Conservation (phyloP, 805 yeast genomes). For the Wickerhamiella dianesei region DNA sequence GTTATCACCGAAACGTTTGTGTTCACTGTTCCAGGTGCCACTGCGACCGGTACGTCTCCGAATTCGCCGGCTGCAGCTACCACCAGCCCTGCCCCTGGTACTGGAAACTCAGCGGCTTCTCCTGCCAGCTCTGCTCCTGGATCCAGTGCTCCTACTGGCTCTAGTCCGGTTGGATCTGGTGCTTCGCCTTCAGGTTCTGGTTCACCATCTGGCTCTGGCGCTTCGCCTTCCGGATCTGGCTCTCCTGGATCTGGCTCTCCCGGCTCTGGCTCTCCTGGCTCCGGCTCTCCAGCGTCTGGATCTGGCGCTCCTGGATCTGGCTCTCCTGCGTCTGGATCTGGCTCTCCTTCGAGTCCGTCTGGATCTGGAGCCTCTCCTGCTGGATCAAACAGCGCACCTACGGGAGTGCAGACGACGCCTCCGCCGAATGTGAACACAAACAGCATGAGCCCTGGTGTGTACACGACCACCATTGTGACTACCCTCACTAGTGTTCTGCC, state of each 20-base stretch:
- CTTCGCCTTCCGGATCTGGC: not conserved
- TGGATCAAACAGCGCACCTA: not conserved
- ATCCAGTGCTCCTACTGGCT: too few species aligned
- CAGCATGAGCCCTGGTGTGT: constrained; percentile 4
- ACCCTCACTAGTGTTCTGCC: constrained; percentile 2
- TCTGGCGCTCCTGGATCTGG: not conserved
- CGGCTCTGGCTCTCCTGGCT: too few species aligned
- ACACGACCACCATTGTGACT: constrained; percentile 2
- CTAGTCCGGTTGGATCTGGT: too few species aligned
- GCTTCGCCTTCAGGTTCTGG: not conserved
- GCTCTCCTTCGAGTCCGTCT: not conserved
- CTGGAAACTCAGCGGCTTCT: not conserved
- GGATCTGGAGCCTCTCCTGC: not conserved
- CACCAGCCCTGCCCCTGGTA: not conserved
- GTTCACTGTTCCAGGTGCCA: not conserved
- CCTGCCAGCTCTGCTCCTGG: not conserved
- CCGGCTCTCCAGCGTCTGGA: not conserved
- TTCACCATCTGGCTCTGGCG: not conserved
- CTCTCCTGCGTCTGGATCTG: not conserved
- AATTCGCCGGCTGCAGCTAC: not conserved
- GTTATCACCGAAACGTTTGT: not conserved
- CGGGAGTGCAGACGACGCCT: not conserved
- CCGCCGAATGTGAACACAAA: constrained; percentile 3
- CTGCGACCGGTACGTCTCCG: not conserved
- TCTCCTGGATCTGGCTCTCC: not conserved